Base-by-base conservation (phyloP, 164 flowering plant genomes). In the Liriodendron chinense region DNA sequence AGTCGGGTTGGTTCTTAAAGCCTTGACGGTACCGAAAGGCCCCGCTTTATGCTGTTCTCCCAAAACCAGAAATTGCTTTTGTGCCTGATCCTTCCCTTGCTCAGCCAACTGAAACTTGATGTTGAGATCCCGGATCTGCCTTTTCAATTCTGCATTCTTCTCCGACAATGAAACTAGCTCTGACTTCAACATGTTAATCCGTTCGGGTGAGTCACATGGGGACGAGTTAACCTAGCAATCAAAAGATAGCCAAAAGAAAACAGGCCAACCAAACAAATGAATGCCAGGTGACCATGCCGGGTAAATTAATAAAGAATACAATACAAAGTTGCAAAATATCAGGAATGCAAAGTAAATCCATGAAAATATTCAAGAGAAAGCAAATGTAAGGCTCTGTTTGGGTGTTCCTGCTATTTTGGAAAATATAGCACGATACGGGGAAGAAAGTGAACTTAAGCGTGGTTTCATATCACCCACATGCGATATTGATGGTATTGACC, bases 1-100 rank as follows among this genome's bases (percentile, higher is more conserved):
- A 56, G 90, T 82, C 1, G 96, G 98, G 74, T 88, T 93, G 16
- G 95, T 94, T 79, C 93, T 87, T 65, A 87, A 76, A 43, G 86
- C 83, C 89, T 94, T 94, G 72, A 93, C 98, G n/a, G 91, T 94
- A 69, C 98, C 98, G 77, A 92, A 88, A 26, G 97, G 89, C 20
- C 97, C 97, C 18, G 96, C 97, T 79, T 93, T 74, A 28, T 82
- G 89, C 69, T 85, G 87, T 59, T 87, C 78, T 71, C 90, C 91
- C 76, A 85, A 68, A 12, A 74, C 85, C 68, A 81, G 21, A 72
- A 86, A 74, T 79, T 88, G 94, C 77, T 86, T 86, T 75, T 88
- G 85, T 0, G 91, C 96, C 14, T 83, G 77, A 74, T 86, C 93
- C 74, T 81, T 82, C 65, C 82, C 89, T 61, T 86, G 91, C 68